Evolutionary conservation across 2,329 filamentous ascomycete species (phyloP).

Genomic region (Xylariaceae sp.): DNA sequence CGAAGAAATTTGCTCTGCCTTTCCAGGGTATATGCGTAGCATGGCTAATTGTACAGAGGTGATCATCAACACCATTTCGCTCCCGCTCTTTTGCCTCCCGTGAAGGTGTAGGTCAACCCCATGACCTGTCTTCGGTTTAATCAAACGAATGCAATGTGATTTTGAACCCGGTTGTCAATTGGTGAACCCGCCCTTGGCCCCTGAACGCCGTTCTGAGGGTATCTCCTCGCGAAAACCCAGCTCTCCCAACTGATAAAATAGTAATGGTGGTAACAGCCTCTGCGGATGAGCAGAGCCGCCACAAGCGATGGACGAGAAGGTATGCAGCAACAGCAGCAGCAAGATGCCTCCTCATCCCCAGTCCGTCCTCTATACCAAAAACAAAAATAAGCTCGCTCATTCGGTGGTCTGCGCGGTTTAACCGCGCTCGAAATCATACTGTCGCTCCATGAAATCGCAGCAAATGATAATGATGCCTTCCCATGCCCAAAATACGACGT

Average conservation of each 20-base stretch:
- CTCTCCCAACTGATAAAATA: too few relatives aligned
- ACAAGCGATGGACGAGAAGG: background rate
- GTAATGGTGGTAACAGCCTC: background rate
- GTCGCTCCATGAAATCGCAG: too few relatives aligned
- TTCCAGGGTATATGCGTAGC: slow-evolving; percentile 21
- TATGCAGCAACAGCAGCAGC: background rate
- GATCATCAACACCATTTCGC: background rate
- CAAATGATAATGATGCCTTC: too few relatives aligned
- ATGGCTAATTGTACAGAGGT: slow-evolving; percentile 20
- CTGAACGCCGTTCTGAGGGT: slow-evolving; percentile 29
- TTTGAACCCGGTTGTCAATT: slow-evolving; percentile 1
- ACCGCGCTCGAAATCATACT: too few relatives aligned
- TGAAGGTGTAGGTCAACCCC: background rate
- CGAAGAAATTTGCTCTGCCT: slow-evolving; percentile 17
- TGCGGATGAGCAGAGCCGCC: background rate
- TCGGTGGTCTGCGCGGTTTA: too few relatives aligned
- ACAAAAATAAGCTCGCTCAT: too few relatives aligned
- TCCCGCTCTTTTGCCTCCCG: slow-evolving; percentile 1
- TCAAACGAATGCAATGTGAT: slow-evolving; percentile 10
- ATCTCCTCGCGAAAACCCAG: slow-evolving; percentile 23
- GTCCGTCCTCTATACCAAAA: too few relatives aligned
- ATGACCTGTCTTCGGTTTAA: background rate
- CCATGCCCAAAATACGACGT: too few relatives aligned
- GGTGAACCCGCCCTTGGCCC: slow-evolving; percentile 11
- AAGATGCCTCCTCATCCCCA: too few relatives aligned